Evolutionary conservation across 1,284 basidiomycete species (phyloP).

Genomic region (Pholiota adiposa): DNA sequence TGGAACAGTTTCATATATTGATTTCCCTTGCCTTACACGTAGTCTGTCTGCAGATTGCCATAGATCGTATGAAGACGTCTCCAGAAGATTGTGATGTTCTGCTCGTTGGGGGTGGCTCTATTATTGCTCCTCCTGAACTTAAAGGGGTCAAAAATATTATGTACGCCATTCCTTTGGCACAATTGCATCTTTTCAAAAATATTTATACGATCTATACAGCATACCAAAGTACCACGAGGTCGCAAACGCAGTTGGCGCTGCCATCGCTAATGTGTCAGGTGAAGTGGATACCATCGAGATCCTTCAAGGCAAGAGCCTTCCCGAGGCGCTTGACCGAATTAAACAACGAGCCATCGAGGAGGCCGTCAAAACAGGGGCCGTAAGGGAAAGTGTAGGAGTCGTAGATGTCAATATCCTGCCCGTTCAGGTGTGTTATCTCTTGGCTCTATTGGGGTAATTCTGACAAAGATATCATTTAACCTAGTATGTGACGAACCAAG

Average conservation of each 20-base stretch:
- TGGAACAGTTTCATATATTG: not conserved
- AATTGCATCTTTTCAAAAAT: not conserved
- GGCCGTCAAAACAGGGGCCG: constrained; percentile 50
- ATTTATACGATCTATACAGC: not conserved
- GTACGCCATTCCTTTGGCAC: constrained; percentile 15
- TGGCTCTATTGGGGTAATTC: not conserved
- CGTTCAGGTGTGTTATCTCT: constrained; percentile 36
- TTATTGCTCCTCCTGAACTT: constrained; percentile 47
- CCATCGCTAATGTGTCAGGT: constrained; percentile 47
- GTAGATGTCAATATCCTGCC: constrained; percentile 49
- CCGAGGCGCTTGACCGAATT: constrained; percentile 40
- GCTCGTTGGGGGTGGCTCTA: constrained; percentile 54
- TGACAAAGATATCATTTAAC: not conserved
- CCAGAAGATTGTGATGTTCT: constrained; percentile 49
- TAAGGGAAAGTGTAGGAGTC: constrained; percentile 42
- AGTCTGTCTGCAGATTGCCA: constrained; percentile 21
- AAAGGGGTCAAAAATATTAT: constrained; percentile 51
- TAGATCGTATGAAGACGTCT: constrained; percentile 59
- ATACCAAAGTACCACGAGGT: constrained; percentile 51
- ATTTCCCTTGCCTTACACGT: not conserved
- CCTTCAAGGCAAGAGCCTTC: constrained; percentile 39
- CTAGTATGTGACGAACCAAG: constrained; percentile 55
- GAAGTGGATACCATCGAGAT: constrained; percentile 47
- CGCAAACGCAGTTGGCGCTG: constrained; percentile 62
- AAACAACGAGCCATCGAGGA: constrained; percentile 49